Conservation (phyloP, 495 filamentous ascomycete species). For the Neurospora discreta region DNA sequence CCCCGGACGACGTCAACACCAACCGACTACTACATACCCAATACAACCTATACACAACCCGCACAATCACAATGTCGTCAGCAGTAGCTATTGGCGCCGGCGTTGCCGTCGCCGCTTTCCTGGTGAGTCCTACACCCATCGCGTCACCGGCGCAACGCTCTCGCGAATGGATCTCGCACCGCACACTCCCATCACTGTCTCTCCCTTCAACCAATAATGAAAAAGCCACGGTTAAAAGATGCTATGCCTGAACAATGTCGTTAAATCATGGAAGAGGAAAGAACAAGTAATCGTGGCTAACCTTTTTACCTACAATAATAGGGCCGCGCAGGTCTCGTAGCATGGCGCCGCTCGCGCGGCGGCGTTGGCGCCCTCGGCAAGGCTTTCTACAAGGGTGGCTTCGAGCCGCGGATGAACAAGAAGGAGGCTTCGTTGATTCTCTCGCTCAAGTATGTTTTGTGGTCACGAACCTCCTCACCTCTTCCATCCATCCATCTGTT, state of each 20-base stretch:
- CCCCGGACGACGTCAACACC: background rate
- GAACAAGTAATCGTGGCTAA: background rate
- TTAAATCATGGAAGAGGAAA: background rate
- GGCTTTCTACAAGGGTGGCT: slow-evolving; percentile 94
- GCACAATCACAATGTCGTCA: slow-evolving; percentile 59
- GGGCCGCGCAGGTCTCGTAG: slow-evolving; percentile 87
- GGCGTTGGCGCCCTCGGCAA: slow-evolving; percentile 69
- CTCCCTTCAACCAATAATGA: background rate
- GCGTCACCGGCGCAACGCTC: background rate
- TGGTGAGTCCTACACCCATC: slow-evolving; percentile 39
- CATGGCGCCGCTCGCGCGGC: slow-evolving; percentile 70
- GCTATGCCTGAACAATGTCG: background rate
- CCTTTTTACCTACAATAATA: slow-evolving; percentile 20
- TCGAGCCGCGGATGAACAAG: slow-evolving; percentile 86
- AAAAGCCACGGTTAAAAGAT: background rate
- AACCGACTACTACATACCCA: slow-evolving; percentile 2
- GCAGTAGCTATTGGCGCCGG: slow-evolving; percentile 68
- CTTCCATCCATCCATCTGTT: background rate
- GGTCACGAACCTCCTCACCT: background rate
- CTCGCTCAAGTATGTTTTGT: slow-evolving; percentile 64
- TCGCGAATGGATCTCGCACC: background rate
- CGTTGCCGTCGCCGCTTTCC: slow-evolving; percentile 61
- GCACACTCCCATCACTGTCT: too few relatives aligned
- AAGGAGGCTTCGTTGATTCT: slow-evolving; percentile 87
- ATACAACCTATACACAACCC: background rate